A percentile compares a stretch with the other conserved stretches of the same genome.
phyloP scores from a whole-genome alignment of 148 eudicot species.

The Dianthus caryophyllus region DNA sequence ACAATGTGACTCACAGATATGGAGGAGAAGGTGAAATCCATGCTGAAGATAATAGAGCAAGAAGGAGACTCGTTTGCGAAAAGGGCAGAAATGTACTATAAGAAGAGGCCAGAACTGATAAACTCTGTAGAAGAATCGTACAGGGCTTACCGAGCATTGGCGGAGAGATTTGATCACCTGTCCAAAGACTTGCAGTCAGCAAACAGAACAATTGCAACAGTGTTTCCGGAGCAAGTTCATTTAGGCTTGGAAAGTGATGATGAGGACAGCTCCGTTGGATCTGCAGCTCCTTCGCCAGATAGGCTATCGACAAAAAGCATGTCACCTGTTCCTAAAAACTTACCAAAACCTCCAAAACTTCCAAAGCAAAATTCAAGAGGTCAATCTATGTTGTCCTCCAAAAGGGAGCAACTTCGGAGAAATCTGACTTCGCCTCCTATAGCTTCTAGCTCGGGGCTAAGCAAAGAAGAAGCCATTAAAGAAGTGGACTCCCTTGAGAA shows the following conservation, averaged over 20 bases:
- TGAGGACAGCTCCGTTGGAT: slow-evolving; percentile 32
- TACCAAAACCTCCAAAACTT: slow-evolving; percentile 38
- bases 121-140: slow-evolving; percentile 70
- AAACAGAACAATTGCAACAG: slow-evolving; percentile 69
- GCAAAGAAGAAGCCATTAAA: slow-evolving; percentile 46
- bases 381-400: slow-evolving; percentile 48
- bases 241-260: slow-evolving; percentile 56
- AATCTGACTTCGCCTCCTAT: slow-evolving; percentile 22
- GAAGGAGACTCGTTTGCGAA: slow-evolving; percentile 86
- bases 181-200: slow-evolving; percentile 79
- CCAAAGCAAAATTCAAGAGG: slow-evolving; percentile 28
- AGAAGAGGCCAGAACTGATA: slow-evolving; percentile 75
- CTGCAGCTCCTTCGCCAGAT: slow-evolving; percentile 30
- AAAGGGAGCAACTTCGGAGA: slow-evolving; percentile 48
- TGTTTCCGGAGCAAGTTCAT: slow-evolving; percentile 65
- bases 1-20: slow-evolving; percentile 44
- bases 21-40: slow-evolving; percentile 70
- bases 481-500: slow-evolving; percentile 64
- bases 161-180: slow-evolving; percentile 77
- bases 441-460: slow-evolving; percentile 40
- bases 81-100: slow-evolving; percentile 89
- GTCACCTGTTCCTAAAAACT: slow-evolving; percentile 31
- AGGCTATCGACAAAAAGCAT: slow-evolving; percentile 19
- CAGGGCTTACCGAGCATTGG: slow-evolving; percentile 70
- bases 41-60: slow-evolving; percentile 72